These are phyloP conservation scores for Gilbertella persicaria DNA, from an alignment of 371 early-diverging fungal species.

Conservation along the genomic window DNA sequence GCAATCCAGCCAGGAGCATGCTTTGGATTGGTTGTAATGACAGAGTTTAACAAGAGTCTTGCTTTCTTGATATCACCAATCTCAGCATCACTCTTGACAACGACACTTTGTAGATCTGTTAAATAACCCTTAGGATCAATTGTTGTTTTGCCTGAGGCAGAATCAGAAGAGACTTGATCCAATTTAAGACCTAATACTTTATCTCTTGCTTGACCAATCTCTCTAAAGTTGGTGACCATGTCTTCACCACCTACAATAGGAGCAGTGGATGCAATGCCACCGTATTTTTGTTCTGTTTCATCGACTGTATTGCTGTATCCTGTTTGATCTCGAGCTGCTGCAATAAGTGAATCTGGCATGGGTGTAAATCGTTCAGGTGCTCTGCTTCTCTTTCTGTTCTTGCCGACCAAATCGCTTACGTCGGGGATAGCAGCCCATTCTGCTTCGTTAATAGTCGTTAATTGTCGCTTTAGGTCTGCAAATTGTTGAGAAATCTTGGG, in stretches of 20 bases:
- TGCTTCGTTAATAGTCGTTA: conserved; percentile 73
- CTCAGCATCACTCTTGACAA: conserved; percentile 83
- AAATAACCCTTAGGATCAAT: conserved; percentile 95
- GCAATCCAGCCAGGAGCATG: conserved; percentile 98
- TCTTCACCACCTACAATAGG: conserved; percentile 44
- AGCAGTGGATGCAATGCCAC: conserved; percentile 52
- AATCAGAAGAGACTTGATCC: conserved; percentile 76
- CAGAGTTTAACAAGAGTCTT: conserved; percentile 82
- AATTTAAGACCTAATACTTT: conserved; percentile 86
- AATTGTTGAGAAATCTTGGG: conserved; percentile 89
- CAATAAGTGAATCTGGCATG: conserved; percentile 84
- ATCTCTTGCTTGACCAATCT: conserved; percentile 94
- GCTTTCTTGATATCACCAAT: conserved; percentile 96
- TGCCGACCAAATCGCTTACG: conserved; percentile 87
- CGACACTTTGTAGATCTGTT: conserved; percentile 87
- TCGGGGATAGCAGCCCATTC: conserved; percentile 96
- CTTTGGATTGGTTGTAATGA: conserved; percentile 90
- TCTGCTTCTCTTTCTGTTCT: conserved; percentile 70
- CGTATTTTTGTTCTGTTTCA: conserved; percentile 48
- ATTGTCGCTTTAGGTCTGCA: conserved; percentile 85
- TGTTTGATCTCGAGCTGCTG: conserved; percentile 60
- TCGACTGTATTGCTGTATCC: conserved; percentile 62
- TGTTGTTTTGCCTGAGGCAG: conserved; percentile 78
- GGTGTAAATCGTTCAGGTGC: conserved; percentile 73
- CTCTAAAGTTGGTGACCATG: conserved; percentile 83